phyloP scores from a whole-genome alignment of 345 rosid genomes.

The Eucalyptus coolabah region DNA sequence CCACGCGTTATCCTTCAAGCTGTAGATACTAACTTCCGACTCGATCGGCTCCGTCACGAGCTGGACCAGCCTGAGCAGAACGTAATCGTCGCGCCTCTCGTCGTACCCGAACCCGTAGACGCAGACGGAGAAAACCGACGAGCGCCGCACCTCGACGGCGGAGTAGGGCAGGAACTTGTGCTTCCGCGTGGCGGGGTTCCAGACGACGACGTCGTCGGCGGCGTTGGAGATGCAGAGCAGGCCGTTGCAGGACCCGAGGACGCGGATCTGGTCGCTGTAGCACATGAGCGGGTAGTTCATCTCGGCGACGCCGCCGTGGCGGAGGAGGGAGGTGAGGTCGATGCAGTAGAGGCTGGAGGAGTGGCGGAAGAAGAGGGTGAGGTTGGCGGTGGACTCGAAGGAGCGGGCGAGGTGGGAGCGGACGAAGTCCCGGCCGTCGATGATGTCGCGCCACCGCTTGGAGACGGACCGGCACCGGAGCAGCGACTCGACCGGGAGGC shows the following conservation, averaged over 20 bases:
- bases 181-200: slow-evolving; percentile 18
- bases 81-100: slow-evolving; percentile 10
- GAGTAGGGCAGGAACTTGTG: slow-evolving; percentile 1
- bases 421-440: slow-evolving; percentile 11
- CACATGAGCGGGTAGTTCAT: slow-evolving; percentile 11
- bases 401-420: slow-evolving; percentile 11
- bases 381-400: not conserved
- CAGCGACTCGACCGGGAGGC: slow-evolving; percentile 9
- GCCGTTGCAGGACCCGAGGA: slow-evolving; percentile 27
- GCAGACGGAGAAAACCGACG: slow-evolving; percentile 3
- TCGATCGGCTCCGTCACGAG: slow-evolving; percentile 1
- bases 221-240: slow-evolving; percentile 16
- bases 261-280: slow-evolving; percentile 10
- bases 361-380: slow-evolving; percentile 11
- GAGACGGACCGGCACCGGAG: slow-evolving; percentile 24
- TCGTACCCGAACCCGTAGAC: slow-evolving; percentile 37
- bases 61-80: slow-evolving; percentile 17
- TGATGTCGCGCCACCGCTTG: not conserved
- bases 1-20: slow-evolving; percentile 23
- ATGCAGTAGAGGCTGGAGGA: slow-evolving; percentile 1
- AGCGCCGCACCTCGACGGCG: not conserved
- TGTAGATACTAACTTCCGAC: slow-evolving; percentile 18
- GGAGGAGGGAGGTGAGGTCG: slow-evolving; percentile 4
- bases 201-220: slow-evolving; percentile 11
- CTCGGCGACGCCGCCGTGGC: not conserved